phyloP scores from a whole-genome alignment of 225 moss, liverwort and hornwort genomes.

The Straminergon stramineum region DNA sequence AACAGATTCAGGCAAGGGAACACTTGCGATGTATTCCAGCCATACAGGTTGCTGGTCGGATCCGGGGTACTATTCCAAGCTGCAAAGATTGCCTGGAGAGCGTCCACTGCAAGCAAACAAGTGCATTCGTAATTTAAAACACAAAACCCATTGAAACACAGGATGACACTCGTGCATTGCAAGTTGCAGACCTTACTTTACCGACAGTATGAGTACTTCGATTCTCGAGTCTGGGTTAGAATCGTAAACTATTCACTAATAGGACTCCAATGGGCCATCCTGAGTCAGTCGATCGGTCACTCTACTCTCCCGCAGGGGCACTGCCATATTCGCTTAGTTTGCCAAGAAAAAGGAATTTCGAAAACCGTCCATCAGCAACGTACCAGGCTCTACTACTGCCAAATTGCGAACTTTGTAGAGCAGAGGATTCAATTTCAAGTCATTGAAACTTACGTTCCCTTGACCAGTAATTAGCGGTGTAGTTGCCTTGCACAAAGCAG shows the following conservation, averaged over 20 bases:
- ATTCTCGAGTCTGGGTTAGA: neutral
- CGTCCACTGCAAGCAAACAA: neutral
- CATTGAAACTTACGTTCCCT: neutral
- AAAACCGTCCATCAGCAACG: neutral
- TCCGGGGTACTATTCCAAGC: neutral
- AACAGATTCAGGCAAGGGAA: neutral
- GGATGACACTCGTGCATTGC: no score
- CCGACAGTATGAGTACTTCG: neutral
- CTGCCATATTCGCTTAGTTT: neutral
- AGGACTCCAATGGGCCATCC: neutral
- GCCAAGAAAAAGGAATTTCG: neutral
- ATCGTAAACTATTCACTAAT: neutral
- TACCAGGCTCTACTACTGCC: neutral
- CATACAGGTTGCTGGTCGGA: neutral
- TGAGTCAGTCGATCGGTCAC: neutral
- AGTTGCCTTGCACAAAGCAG: neutral
- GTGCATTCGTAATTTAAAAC: neutral
- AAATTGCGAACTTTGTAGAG: neutral
- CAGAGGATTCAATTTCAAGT: neutral
- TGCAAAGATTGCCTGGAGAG: neutral
- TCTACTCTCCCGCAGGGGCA: neutral
- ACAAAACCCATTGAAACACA: neutral
- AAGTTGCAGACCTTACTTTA: neutral
- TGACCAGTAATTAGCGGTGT: fast-evolving
- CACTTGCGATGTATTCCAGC: fast-evolving